Evolutionary conservation across 495 filamentous ascomycete species (phyloP).

Genomic region (Podospora appendiculata): DNA sequence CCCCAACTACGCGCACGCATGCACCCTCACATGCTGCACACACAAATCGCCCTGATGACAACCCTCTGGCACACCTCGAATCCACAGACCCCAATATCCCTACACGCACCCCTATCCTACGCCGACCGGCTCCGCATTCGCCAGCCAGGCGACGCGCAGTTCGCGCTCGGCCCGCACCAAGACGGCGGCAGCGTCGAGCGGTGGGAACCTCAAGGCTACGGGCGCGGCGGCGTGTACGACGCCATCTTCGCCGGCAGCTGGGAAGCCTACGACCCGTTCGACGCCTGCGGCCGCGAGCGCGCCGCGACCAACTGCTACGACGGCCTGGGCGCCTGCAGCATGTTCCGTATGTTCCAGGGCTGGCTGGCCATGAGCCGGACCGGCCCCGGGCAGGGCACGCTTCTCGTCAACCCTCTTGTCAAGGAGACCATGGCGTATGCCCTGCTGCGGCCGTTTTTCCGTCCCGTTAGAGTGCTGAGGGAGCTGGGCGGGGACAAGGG

Average conservation of each 20-base stretch:
- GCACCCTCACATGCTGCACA: slow-evolving; percentile 60
- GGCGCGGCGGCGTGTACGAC: slow-evolving; percentile 59
- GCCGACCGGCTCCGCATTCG: slow-evolving; percentile 78
- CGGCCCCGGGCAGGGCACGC: slow-evolving; percentile 65
- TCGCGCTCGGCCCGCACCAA: slow-evolving; percentile 79
- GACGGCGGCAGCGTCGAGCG: slow-evolving; percentile 81
- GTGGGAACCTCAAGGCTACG: slow-evolving; percentile 78
- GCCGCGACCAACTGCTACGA: slow-evolving; percentile 73
- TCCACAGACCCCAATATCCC: slow-evolving; percentile 50
- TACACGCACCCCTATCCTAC: slow-evolving; percentile 59
- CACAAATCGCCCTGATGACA: slow-evolving; percentile 65
- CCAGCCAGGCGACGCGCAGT: slow-evolving; percentile 64
- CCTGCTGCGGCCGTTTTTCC: slow-evolving; percentile 81
- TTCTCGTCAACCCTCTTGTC: slow-evolving; percentile 77
- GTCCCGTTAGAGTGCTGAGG: slow-evolving; percentile 25
- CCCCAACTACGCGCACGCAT: slow-evolving; percentile 66
- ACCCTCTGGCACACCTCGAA: slow-evolving; percentile 62
- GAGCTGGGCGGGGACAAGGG: slow-evolving; percentile 8
- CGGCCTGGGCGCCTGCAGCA: slow-evolving; percentile 72
- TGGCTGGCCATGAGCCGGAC: slow-evolving; percentile 76
- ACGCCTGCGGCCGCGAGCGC: slow-evolving; percentile 57
- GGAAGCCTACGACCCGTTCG: slow-evolving; percentile 79
- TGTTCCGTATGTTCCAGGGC: slow-evolving; percentile 84
- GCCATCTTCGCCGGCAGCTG: slow-evolving; percentile 66
- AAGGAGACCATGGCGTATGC: slow-evolving; percentile 69